Evolutionary conservation across 257 asterid species (phyloP).

Genomic region (Lavandula angustifolia): DNA sequence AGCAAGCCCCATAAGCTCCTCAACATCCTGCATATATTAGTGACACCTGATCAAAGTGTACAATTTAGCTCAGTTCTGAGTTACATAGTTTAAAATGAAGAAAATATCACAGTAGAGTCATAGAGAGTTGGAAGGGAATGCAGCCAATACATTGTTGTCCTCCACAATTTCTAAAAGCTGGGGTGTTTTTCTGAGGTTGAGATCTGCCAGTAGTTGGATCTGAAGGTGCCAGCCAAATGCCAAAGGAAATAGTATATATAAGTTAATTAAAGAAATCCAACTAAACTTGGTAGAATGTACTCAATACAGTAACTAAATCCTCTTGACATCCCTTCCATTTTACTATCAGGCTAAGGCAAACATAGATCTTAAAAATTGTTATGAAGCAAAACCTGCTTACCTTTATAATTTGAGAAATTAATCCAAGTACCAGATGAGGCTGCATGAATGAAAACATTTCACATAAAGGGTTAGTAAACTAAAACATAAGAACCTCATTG

Average conservation of each 20-base stretch:
- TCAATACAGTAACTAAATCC: slow-evolving; percentile 10
- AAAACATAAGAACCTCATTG: not conserved
- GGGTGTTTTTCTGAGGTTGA: slow-evolving; percentile 96
- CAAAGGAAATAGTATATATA: slow-evolving; percentile 24
- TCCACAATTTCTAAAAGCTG: slow-evolving; percentile 96
- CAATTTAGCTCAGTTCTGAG: slow-evolving; percentile 31
- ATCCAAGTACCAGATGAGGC: slow-evolving; percentile 96
- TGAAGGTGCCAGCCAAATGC: slow-evolving; percentile 42
- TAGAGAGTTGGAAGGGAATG: slow-evolving; percentile 27
- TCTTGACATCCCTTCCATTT: slow-evolving; percentile 7
- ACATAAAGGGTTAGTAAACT: slow-evolving; percentile 22
- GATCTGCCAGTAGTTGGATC: slow-evolving; percentile 98
- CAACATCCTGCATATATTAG: slow-evolving; percentile 75
- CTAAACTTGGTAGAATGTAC: slow-evolving; percentile 22
- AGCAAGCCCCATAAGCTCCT: slow-evolving; percentile 94
- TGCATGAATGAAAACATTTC: slow-evolving; percentile 42
- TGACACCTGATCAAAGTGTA: slow-evolving; percentile 39
- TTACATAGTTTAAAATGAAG: slow-evolving; percentile 17
- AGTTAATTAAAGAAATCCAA: slow-evolving; percentile 11
- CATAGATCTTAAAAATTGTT: slow-evolving; percentile 19
- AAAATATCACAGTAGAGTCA: slow-evolving; percentile 5
- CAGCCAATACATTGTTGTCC: slow-evolving; percentile 67
- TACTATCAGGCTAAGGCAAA: slow-evolving; percentile 16
- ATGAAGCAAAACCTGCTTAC: slow-evolving; percentile 47
- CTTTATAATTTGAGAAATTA: slow-evolving; percentile 96